Conservation (phyloP, 2,329 filamentous ascomycete genomes). For the Xylaria sp. region DNA sequence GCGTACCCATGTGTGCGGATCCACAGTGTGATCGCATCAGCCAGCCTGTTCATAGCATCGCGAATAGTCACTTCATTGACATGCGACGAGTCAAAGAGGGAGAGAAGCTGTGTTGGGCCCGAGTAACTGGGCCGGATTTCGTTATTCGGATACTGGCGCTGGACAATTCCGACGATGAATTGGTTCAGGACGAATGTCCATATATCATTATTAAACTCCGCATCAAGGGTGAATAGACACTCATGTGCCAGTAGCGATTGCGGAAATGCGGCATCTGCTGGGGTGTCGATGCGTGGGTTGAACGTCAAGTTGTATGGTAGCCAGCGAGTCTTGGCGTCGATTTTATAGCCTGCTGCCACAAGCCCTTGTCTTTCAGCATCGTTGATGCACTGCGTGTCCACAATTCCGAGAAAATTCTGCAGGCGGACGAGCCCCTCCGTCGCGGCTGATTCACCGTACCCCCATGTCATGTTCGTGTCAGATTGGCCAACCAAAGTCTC, state of each 20-base stretch:
- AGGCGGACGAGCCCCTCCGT: neutral
- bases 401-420: neutral
- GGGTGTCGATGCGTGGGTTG: neutral
- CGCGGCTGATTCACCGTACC: neutral
- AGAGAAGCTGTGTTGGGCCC: constrained; percentile 4
- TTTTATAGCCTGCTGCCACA: neutral
- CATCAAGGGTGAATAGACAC: constrained; percentile 2
- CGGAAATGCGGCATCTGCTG: neutral
- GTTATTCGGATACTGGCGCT: neutral
- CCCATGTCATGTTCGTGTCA: constrained; percentile 7
- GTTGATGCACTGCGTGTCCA: neutral
- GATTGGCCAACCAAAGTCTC: constrained; percentile 1
- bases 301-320: constrained; percentile 10
- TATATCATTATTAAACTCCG: neutral
- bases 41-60: neutral
- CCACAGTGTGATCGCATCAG: constrained; percentile 3
- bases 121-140: neutral
- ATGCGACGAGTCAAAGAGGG: constrained; percentile 2
- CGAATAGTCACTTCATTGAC: neutral
- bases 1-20: constrained; percentile 6
- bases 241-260: neutral
- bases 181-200: constrained; percentile 10
- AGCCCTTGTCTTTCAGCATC: neutral
- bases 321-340: neutral
- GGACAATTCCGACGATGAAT: neutral